Conservation (phyloP, 768 basidiomycete species). For the Calocybe cyanea region DNA sequence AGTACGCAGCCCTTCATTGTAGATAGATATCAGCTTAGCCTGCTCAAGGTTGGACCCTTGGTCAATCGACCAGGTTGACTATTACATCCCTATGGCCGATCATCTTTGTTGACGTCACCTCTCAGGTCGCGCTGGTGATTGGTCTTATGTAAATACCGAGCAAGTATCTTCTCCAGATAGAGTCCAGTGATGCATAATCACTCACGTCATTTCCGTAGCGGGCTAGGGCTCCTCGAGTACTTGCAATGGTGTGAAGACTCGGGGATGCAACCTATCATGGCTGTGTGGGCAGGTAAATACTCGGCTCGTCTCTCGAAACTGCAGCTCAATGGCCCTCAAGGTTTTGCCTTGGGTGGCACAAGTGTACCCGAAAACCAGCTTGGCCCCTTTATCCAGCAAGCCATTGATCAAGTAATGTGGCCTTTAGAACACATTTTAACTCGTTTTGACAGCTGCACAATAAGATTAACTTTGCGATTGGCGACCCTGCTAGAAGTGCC, state of each 20-base stretch:
- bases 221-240: conserved; percentile 28
- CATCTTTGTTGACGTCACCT: not conserved
- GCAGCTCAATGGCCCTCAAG: conserved; percentile 21
- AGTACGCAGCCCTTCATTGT: conserved; percentile 18
- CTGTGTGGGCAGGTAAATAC: conserved; percentile 48
- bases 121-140: conserved; percentile 53
- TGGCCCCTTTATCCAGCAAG: conserved; percentile 50
- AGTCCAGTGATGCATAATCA: not conserved
- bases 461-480: conserved; percentile 57
- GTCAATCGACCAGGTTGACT: conserved; percentile 41
- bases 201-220: conserved; percentile 15
- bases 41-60: conserved; percentile 36
- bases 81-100: not conserved
- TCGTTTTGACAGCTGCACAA: not conserved
- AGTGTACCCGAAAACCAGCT: conserved; percentile 40
- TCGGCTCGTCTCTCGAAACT: not conserved
- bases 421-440: not conserved
- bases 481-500: conserved; percentile 35
- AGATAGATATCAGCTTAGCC: not conserved
- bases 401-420: conserved; percentile 39
- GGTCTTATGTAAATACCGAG: conserved; percentile 63
- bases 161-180: conserved; percentile 20
- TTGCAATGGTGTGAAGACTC: conserved; percentile 54
- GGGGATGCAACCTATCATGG: conserved; percentile 58
- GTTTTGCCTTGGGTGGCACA: conserved; percentile 45